These are phyloP conservation scores for Irpex rosettiformis DNA, from an alignment of 1,284 basidiomycete species.

Conservation along the genomic window DNA sequence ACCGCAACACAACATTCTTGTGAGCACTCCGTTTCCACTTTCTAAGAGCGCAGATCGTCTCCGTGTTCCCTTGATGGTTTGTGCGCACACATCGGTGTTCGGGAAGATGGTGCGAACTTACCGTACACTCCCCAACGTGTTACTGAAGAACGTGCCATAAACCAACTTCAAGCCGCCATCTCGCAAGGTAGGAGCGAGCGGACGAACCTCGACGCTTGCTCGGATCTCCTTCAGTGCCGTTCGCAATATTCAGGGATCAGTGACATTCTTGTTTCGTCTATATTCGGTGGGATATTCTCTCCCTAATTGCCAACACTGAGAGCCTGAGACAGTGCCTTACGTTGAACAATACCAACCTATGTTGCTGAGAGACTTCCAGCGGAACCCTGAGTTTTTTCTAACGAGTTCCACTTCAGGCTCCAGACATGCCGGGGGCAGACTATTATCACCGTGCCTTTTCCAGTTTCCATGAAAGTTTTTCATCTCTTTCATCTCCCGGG, in stretches of 20 bases:
- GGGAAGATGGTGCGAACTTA: background rate
- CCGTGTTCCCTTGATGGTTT: background rate
- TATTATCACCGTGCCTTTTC: background rate
- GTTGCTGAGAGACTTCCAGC: too few relatives aligned
- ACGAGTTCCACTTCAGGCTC: too few relatives aligned
- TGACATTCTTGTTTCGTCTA: background rate
- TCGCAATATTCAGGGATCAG: too few relatives aligned
- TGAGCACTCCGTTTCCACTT: background rate
- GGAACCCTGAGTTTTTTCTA: too few relatives aligned
- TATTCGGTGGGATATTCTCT: background rate
- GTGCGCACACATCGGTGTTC: too few relatives aligned
- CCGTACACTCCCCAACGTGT: background rate
- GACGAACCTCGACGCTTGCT: constrained; percentile 10
- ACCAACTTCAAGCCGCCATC: background rate
- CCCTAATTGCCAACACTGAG: background rate
- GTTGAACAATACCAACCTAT: background rate
- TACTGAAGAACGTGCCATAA: background rate
- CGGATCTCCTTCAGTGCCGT: constrained; percentile 1
- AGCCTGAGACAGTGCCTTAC: background rate
- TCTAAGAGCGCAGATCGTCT: background rate
- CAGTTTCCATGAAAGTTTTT: background rate
- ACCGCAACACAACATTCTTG: background rate
- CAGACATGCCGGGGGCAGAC: background rate
- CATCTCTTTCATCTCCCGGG: too few relatives aligned
- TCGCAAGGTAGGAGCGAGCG: background rate